Conservation (phyloP, 106 monocot genomes). For the Alisma plantagoaquatica region DNA sequence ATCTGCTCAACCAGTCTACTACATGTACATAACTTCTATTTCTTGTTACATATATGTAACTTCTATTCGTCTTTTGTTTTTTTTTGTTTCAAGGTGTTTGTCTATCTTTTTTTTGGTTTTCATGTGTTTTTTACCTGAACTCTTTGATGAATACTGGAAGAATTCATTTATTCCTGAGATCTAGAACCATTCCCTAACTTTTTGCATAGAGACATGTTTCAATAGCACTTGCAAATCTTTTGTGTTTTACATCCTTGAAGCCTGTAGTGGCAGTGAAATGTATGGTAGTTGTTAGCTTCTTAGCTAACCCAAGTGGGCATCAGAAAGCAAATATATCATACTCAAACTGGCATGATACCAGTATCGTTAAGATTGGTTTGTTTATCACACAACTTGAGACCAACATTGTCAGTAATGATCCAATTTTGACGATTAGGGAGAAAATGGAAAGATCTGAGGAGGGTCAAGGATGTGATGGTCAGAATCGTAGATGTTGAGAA, state of each 20-base stretch:
- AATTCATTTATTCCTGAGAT: too few relatives aligned
- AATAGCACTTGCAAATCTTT: conserved; percentile 9
- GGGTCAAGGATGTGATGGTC: conserved; percentile 57
- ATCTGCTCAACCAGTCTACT: too few relatives aligned
- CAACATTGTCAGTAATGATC: conserved; percentile 17
- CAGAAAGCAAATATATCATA: too few relatives aligned
- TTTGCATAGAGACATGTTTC: too few relatives aligned
- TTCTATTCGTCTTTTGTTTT: too few relatives aligned
- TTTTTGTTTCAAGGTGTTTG: too few relatives aligned
- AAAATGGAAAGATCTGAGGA: conserved; percentile 58
- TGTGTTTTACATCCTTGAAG: neutral
- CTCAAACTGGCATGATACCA: neutral
- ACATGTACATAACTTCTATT: too few relatives aligned
- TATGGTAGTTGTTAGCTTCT: neutral
- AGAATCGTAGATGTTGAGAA: conserved; percentile 25
- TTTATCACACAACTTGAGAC: neutral
- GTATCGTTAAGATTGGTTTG: neutral
- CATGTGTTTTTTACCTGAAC: too few relatives aligned
- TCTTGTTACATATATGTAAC: too few relatives aligned
- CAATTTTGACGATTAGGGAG: conserved; percentile 36
- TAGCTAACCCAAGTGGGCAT: neutral
- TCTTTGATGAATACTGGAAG: too few relatives aligned
- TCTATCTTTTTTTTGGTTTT: too few relatives aligned
- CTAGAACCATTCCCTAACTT: too few relatives aligned
- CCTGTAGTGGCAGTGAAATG: neutral